Percentiles rank a stretch among this genome's conserved stretches.
Conservation (phyloP, 306 rosid genomes). For the Trifolium subterraneum region DNA sequence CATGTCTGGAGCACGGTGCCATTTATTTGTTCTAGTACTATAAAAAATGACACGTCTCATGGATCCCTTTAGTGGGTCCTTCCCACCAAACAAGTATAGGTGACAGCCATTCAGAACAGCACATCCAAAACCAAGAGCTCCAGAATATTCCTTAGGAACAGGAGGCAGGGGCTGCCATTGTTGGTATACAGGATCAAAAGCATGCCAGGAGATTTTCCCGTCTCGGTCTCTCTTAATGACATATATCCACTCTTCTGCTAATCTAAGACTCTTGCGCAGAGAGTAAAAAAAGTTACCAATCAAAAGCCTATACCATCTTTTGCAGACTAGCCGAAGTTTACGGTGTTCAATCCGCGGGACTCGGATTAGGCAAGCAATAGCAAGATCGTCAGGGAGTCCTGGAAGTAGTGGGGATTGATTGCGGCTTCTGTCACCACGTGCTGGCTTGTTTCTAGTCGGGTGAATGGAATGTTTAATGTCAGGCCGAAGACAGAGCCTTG, state of each 20-base stretch:
- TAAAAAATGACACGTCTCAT: constrained; percentile 88
- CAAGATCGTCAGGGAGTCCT: constrained; percentile 91
- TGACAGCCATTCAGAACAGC: constrained; percentile 91
- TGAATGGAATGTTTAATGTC: constrained; percentile 86
- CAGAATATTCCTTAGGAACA: constrained; percentile 85
- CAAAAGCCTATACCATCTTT: constrained; percentile 86
- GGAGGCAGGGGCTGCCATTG: constrained; percentile 95
- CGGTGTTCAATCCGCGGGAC: constrained; percentile 84
- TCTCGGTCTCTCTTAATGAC: constrained; percentile 83
- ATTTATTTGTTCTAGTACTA: constrained; percentile 83
- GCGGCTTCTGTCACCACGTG: constrained; percentile 77
- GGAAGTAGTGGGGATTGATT: constrained; percentile 86
- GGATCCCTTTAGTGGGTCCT: constrained; percentile 80
- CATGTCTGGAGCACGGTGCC: constrained; percentile 96
- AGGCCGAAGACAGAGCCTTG: constrained; percentile 88
- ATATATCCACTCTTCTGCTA: constrained; percentile 89
- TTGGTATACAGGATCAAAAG: constrained; percentile 84
- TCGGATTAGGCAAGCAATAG: constrained; percentile 83
- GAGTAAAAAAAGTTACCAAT: constrained; percentile 83
- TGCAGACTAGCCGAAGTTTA: constrained; percentile 81
- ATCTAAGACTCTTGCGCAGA: constrained; percentile 71
- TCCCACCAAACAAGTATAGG: constrained; percentile 86
- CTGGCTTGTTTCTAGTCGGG: constrained; percentile 76
- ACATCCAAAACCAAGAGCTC: constrained; percentile 92
- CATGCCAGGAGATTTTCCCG: constrained; percentile 90